Evolutionary conservation across 1,284 basidiomycete genomes (phyloP).

Genomic region (Puccinia horiana): DNA sequence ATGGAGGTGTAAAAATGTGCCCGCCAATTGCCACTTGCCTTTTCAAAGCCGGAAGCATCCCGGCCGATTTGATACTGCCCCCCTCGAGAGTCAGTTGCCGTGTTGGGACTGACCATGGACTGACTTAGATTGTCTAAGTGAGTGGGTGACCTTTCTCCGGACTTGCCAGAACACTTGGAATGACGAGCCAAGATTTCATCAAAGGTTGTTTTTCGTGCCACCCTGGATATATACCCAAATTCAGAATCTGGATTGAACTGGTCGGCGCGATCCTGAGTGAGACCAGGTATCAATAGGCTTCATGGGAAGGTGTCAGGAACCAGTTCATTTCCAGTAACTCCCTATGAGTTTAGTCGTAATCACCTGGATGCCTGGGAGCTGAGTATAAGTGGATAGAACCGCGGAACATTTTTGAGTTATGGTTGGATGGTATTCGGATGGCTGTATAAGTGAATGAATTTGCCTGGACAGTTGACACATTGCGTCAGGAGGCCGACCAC

Average conservation of each 20-base stretch:
- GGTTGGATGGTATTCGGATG: too few relatives aligned
- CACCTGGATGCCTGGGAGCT: too few relatives aligned
- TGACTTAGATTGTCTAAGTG: neutral
- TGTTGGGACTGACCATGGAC: slow-evolving; percentile 23
- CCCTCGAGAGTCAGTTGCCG: slow-evolving; percentile 10
- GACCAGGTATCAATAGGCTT: slow-evolving; percentile 35
- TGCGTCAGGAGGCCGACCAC: too few relatives aligned
- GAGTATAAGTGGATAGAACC: too few relatives aligned
- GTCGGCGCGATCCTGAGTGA: slow-evolving; percentile 34
- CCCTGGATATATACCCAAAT: slow-evolving; percentile 41
- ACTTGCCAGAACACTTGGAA: neutral
- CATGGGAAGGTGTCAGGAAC: slow-evolving; percentile 28
- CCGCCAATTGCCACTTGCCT: neutral
- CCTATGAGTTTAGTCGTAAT: too few relatives aligned
- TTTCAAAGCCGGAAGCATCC: neutral
- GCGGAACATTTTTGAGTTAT: too few relatives aligned
- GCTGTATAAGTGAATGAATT: too few relatives aligned
- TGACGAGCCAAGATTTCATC: slow-evolving; percentile 46
- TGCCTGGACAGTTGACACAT: too few relatives aligned
- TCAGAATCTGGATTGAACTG: slow-evolving; percentile 39
- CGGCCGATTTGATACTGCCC: slow-evolving; percentile 1
- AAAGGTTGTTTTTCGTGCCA: slow-evolving; percentile 46
- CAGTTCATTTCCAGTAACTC: too few relatives aligned
- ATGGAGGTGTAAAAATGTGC: neutral
- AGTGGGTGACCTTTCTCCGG: neutral